phyloP scores from a whole-genome alignment of 441 rosid genomes.

The Croton laevigatus region DNA sequence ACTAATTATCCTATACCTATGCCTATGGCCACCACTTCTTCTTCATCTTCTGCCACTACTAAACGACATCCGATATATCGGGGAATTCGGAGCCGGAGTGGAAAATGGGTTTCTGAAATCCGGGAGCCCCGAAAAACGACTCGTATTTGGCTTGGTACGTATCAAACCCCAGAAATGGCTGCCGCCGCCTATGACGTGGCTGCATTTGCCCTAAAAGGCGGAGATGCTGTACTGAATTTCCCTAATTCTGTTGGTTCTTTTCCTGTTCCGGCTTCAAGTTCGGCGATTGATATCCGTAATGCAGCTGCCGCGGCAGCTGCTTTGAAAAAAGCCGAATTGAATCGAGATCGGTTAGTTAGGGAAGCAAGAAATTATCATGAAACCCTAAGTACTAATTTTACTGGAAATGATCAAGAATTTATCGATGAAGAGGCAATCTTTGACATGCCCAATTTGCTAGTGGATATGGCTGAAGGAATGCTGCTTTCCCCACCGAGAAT shows the following conservation, averaged over 20 bases:
- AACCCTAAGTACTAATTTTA: neutral
- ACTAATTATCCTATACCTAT: constrained; percentile 18
- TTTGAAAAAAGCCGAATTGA: constrained; percentile 27
- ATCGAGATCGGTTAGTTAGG: neutral
- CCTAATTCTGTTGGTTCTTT: constrained; percentile 50
- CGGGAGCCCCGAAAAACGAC: constrained; percentile 82
- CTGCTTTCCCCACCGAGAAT: constrained; percentile 82
- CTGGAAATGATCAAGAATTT: constrained; percentile 34
- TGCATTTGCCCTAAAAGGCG: constrained; percentile 67
- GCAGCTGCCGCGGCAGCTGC: constrained; percentile 65
- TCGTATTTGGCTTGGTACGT: constrained; percentile 94
- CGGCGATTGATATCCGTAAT: constrained; percentile 61
- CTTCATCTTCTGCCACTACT: constrained; percentile 31
- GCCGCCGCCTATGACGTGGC: constrained; percentile 85
- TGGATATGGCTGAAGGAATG: constrained; percentile 91
- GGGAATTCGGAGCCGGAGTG: constrained; percentile 72
- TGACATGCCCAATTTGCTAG: constrained; percentile 75
- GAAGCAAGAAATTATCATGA: neutral
- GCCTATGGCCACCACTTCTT: constrained; percentile 20
- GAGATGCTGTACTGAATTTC: constrained; percentile 61
- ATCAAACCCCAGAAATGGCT: constrained; percentile 69
- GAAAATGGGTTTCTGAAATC: constrained; percentile 90
- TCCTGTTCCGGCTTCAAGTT: constrained; percentile 56
- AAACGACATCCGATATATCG: constrained; percentile 50
- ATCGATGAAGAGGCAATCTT: constrained; percentile 74